Percentiles rank a stretch among this genome's conserved stretches.
phyloP scores from a whole-genome alignment of 2,329 filamentous ascomycete genomes.

The Amphichorda felina region DNA sequence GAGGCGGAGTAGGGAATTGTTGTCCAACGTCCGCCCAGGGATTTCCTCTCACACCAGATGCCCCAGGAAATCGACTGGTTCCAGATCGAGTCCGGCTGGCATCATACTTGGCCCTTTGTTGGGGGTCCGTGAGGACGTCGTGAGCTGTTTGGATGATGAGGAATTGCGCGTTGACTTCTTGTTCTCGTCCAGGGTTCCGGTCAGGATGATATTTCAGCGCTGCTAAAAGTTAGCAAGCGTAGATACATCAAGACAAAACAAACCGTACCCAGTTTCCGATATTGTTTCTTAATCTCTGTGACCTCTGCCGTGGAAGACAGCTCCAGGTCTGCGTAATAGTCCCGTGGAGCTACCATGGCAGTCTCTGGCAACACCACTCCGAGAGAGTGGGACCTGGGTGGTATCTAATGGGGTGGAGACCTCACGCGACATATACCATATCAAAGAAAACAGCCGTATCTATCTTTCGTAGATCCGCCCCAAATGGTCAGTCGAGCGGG shows the following conservation, averaged over 20 bases:
- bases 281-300: conserved; percentile 76
- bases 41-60: conserved; percentile 45
- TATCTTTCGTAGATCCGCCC: too few species aligned
- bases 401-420: too few species aligned
- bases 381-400: background rate
- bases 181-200: conserved; percentile 72
- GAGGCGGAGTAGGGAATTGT: conserved; percentile 38
- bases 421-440: too few species aligned
- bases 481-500: too few species aligned
- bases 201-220: conserved; percentile 83
- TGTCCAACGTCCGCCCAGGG: conserved; percentile 39
- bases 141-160: conserved; percentile 79
- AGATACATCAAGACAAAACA: background rate
- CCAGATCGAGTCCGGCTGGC: conserved; percentile 23
- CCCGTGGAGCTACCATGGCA: conserved; percentile 36
- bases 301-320: conserved; percentile 54
- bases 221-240: conserved; percentile 16
- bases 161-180: conserved; percentile 71
- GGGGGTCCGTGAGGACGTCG: conserved; percentile 52
- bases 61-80: conserved; percentile 25
- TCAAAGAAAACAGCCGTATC: too few species aligned
- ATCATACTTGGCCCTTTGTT: conserved; percentile 41
- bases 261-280: conserved; percentile 64
- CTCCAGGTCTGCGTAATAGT: conserved; percentile 81
- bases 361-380: background rate